Percentiles rank a stretch among this genome's conserved stretches.
Conservation (phyloP, 306 rosid species). For the Cicer cuneatum region DNA sequence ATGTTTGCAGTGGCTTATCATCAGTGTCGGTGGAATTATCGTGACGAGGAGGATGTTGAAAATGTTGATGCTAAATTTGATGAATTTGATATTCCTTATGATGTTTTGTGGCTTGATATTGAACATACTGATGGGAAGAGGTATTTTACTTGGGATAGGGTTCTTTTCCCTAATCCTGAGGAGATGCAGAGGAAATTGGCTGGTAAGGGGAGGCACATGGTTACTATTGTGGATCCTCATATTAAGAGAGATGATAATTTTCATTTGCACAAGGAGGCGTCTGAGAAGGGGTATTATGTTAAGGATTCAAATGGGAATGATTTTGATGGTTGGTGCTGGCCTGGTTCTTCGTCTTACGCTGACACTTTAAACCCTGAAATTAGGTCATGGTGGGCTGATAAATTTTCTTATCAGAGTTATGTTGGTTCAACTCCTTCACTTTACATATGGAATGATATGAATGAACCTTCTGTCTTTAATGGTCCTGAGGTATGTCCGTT, state of each 20-base stretch:
- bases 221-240: conserved; percentile 95
- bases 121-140: conserved; percentile 93
- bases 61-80: conserved; percentile 91
- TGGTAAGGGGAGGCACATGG: conserved; percentile 88
- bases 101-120: conserved; percentile 97
- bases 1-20: conserved; percentile 84
- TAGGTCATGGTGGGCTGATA: conserved; percentile 94
- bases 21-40: conserved; percentile 94
- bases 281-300: conserved; percentile 80
- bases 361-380: conserved; percentile 79
- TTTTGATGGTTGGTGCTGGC: conserved; percentile 99
- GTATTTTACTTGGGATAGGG: conserved; percentile 89
- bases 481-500: conserved; percentile 86
- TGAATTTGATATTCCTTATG: conserved; percentile 89
- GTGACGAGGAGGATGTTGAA: conserved; percentile 95
- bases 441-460: conserved; percentile 98
- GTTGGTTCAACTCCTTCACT: conserved; percentile 93
- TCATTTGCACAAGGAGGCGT: conserved; percentile 81
- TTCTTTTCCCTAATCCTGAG: conserved; percentile 84
- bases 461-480: conserved; percentile 97
- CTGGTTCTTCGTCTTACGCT: conserved; percentile 89
- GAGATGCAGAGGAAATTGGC: conserved; percentile 93
- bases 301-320: conserved; percentile 89
- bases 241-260: conserved; percentile 79
- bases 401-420: conserved; percentile 69